A percentile compares a stretch with the other conserved stretches of the same genome.
These are phyloP conservation scores for Albugo laibachii DNA, from an alignment of 352 stramenopile species.

Conservation along the genomic window DNA sequence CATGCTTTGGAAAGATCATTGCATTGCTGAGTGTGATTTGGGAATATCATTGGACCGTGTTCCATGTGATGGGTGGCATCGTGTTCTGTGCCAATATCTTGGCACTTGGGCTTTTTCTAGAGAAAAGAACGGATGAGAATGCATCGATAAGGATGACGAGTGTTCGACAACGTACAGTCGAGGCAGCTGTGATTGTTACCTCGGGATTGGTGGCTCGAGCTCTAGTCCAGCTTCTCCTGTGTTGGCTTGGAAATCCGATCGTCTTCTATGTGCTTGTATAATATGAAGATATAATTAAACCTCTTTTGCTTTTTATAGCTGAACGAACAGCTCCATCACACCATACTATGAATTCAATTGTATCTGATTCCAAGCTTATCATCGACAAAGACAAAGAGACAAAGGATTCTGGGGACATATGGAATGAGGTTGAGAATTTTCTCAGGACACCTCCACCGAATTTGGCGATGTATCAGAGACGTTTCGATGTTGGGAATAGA, in stretches of 20 bases:
- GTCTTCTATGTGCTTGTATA: slow-evolving; percentile 58
- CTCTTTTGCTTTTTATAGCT: not conserved
- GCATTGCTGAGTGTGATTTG: slow-evolving; percentile 68
- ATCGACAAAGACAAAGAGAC: slow-evolving; percentile 4
- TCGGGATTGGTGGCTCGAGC: no score
- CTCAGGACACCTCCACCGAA: slow-evolving; percentile 47
- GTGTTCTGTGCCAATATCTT: slow-evolving; percentile 57
- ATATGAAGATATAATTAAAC: slow-evolving; percentile 1
- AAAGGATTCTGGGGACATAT: slow-evolving; percentile 2
- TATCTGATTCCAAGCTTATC: no score
- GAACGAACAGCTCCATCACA: no score
- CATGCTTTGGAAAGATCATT: slow-evolving; percentile 71
- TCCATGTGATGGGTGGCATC: slow-evolving; percentile 59
- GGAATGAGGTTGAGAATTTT: slow-evolving; percentile 57
- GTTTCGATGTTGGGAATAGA: no score
- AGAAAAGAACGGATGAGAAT: slow-evolving; percentile 11
- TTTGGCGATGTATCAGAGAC: slow-evolving; percentile 9
- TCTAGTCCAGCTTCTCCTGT: slow-evolving; percentile 16
- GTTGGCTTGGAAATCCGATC: slow-evolving; percentile 42
- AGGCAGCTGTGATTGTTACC: no score
- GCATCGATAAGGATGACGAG: not conserved
- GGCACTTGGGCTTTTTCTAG: slow-evolving; percentile 42
- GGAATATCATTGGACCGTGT: slow-evolving; percentile 72
- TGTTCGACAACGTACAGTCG: no score
- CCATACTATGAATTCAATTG: no score